Evolutionary conservation across 2,329 filamentous ascomycete species (phyloP).

Genomic region (Cryoendolithus antarcticus): DNA sequence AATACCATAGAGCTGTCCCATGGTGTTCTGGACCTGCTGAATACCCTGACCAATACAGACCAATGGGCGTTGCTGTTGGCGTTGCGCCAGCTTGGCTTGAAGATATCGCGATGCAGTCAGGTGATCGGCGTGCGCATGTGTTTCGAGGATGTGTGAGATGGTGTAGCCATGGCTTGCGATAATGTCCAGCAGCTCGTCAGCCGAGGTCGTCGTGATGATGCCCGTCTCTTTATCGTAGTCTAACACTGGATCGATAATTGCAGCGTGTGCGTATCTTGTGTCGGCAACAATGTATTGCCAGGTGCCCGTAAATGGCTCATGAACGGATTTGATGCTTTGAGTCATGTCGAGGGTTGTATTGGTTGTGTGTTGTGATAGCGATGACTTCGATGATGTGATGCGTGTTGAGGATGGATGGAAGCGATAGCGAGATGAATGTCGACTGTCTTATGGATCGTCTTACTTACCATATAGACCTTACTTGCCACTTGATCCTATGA

Average conservation of each 20-base stretch:
- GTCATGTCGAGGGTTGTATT: not conserved
- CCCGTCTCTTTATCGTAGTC: conserved; percentile 39
- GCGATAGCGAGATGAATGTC: too few species aligned
- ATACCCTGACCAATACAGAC: conserved; percentile 48
- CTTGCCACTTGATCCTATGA: too few species aligned
- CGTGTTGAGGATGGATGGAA: too few species aligned
- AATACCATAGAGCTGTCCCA: conserved; percentile 39
- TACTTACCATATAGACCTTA: too few species aligned
- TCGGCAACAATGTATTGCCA: conserved; percentile 51
- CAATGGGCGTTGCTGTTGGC: conserved; percentile 25
- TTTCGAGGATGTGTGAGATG: conserved; percentile 46
- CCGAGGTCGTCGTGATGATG: conserved; percentile 37
- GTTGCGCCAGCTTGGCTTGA: conserved; percentile 30
- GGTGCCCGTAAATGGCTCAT: conserved; percentile 25
- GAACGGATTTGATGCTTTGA: not conserved
- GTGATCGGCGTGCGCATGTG: conserved; percentile 51
- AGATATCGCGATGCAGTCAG: conserved; percentile 48
- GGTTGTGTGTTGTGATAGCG: not conserved
- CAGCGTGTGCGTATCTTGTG: conserved; percentile 34
- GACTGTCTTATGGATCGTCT: too few species aligned
- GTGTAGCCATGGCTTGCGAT: conserved; percentile 35
- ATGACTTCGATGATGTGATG: not conserved
- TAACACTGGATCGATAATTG: conserved; percentile 51
- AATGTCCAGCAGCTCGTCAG: conserved; percentile 39
- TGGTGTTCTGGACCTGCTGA: conserved; percentile 37